phyloP scores from a whole-genome alignment of 176 grass and related monocot genomes.

The Sorghum bicolor region Sorghum_bicolor_NCBIv3 NC_012872.2:6170501-6171000 shows the following conservation, averaged over 20 bases:
- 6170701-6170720: background rate
- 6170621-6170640: slow-evolving; percentile 23
- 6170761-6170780: background rate
- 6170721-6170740: background rate
- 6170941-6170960: slow-evolving; percentile 51
- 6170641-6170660: slow-evolving; percentile 18
- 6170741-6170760: background rate
- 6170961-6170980: slow-evolving; percentile 65
- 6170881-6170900: slow-evolving; percentile 43
- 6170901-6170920: slow-evolving; percentile 36
- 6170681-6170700: background rate
- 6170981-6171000: slow-evolving; percentile 60
- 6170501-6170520: slow-evolving; percentile 73
- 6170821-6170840: slow-evolving; percentile 49
- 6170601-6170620: slow-evolving; percentile 49
- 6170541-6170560: slow-evolving; percentile 61
- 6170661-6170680: background rate
- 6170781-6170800: slow-evolving; percentile 34
- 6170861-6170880: slow-evolving; percentile 23
- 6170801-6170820: slow-evolving; percentile 75
- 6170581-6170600: slow-evolving; percentile 52
- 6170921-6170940: slow-evolving; percentile 26
- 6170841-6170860: slow-evolving; percentile 21
- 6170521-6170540: slow-evolving; percentile 91
- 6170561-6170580: slow-evolving; percentile 53